Conservation (phyloP, 2,329 filamentous ascomycete species). For the Xylariaceae sp. region DNA sequence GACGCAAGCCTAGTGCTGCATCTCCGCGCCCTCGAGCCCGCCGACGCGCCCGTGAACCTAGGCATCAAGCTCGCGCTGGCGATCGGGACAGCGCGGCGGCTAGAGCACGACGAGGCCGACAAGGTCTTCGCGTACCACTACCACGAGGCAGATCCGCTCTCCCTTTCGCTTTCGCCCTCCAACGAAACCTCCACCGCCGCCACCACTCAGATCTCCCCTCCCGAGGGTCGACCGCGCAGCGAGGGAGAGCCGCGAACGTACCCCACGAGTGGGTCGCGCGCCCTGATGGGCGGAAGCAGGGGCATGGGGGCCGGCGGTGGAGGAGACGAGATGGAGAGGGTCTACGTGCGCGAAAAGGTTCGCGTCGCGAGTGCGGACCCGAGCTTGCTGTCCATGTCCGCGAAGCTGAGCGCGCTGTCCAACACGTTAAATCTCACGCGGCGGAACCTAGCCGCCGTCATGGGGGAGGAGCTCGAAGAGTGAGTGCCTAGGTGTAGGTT, state of each 20-base stretch:
- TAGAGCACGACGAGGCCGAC: conserved; percentile 82
- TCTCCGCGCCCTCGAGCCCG: conserved; percentile 73
- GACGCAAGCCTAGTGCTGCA: conserved; percentile 74
- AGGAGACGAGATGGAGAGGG: conserved; percentile 55
- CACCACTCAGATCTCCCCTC: no score
- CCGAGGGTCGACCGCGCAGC: no score
- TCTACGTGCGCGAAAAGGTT: conserved; percentile 88
- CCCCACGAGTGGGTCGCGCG: conserved; percentile 19
- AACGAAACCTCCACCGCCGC: conserved; percentile 11
- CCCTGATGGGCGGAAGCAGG: conserved; percentile 12
- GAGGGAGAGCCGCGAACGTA: conserved; percentile 14
- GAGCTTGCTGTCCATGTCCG: conserved; percentile 79
- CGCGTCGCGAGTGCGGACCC: conserved; percentile 89
- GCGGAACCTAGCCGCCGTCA: conserved; percentile 76
- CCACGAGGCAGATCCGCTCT: conserved; percentile 6
- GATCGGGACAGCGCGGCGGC: conserved; percentile 67
- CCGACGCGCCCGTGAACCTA: conserved; percentile 64
- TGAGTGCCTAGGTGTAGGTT: no score
- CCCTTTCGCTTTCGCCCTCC: conserved; percentile 19
- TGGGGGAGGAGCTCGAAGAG: conserved; percentile 63
- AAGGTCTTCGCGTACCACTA: conserved; percentile 70
- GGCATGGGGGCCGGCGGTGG: conserved; percentile 1
- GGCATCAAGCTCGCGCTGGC: conserved; percentile 73
- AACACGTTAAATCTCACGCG: conserved; percentile 74
- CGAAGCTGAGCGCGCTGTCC: conserved; percentile 80